Conservation (phyloP, 805 yeast species). For the Saccharomycopsis sp. region DNA sequence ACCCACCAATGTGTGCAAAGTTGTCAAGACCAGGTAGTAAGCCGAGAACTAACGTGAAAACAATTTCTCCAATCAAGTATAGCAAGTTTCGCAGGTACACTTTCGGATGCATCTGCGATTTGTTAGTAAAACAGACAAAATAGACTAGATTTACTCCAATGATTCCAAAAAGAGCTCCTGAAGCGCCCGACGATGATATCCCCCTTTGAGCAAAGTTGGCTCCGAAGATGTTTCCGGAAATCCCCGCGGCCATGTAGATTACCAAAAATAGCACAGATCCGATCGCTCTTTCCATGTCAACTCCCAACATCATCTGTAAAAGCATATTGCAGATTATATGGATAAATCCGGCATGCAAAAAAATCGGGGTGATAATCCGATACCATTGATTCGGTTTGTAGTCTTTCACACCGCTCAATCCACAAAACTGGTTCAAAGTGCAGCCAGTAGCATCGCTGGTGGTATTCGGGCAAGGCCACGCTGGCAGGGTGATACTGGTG, state of each 20-base stretch:
- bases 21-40: conserved; percentile 67
- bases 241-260: conserved; percentile 53
- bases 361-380: conserved; percentile 57
- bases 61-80: conserved; percentile 47
- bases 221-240: conserved; percentile 59
- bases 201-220: conserved; percentile 63
- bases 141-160: conserved; percentile 52
- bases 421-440: conserved; percentile 49
- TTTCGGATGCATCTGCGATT: conserved; percentile 36
- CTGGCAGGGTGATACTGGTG: conserved; percentile 39
- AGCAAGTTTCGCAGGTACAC: conserved; percentile 40
- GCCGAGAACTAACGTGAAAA: conserved; percentile 54
- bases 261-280: conserved; percentile 48
- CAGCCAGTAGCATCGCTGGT: conserved; percentile 51
- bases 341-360: conserved; percentile 64
- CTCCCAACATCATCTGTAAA: conserved; percentile 51
- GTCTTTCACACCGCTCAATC: conserved; percentile 41
- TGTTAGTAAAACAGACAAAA: conserved; percentile 45
- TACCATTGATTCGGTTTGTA: conserved; percentile 57
- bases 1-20: conserved; percentile 70
- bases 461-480: conserved; percentile 63
- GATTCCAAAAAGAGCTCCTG: conserved; percentile 63
- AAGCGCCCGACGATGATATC: conserved; percentile 59
- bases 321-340: conserved; percentile 59
- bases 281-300: conserved; percentile 46